Conservation (phyloP, 2,329 filamentous ascomycete species). For the Pseudogymnoascus sp. region DNA sequence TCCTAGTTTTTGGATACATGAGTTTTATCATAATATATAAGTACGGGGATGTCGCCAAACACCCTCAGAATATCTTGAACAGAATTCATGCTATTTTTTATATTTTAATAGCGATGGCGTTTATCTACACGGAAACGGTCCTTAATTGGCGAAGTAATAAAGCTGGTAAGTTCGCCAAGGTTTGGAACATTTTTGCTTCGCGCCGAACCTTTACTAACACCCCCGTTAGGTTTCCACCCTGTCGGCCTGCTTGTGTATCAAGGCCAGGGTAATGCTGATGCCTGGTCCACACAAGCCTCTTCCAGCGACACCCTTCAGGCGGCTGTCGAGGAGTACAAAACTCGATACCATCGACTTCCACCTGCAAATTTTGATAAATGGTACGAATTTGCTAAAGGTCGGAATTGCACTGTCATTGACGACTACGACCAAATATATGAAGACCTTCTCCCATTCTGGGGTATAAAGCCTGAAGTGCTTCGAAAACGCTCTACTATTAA, state of each 20-base stretch:
- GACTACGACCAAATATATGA: slow-evolving; percentile 28
- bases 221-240: slow-evolving; percentile 12
- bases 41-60: neutral
- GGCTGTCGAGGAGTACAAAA: slow-evolving; percentile 18
- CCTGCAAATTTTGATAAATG: slow-evolving; percentile 25
- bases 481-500: slow-evolving; percentile 17
- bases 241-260: slow-evolving; percentile 15
- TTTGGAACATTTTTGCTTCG: neutral
- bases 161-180: neutral
- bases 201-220: neutral
- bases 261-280: neutral
- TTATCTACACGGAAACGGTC: neutral
- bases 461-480: slow-evolving; percentile 23
- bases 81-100: neutral
- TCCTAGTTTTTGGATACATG: slow-evolving; percentile 2
- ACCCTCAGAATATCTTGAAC: neutral
- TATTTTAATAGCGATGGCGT: neutral
- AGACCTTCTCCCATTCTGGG: slow-evolving; percentile 29
- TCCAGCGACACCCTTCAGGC: slow-evolving; percentile 13
- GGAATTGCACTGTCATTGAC: slow-evolving; percentile 25
- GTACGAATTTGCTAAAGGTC: slow-evolving; percentile 28
- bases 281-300: slow-evolving; percentile 17
- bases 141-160: neutral
- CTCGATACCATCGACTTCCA: slow-evolving; percentile 17
- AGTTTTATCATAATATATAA: slow-evolving; percentile 10